Conservation (phyloP, 1,284 basidiomycete species). For the Microbotryum violaceum region DNA sequence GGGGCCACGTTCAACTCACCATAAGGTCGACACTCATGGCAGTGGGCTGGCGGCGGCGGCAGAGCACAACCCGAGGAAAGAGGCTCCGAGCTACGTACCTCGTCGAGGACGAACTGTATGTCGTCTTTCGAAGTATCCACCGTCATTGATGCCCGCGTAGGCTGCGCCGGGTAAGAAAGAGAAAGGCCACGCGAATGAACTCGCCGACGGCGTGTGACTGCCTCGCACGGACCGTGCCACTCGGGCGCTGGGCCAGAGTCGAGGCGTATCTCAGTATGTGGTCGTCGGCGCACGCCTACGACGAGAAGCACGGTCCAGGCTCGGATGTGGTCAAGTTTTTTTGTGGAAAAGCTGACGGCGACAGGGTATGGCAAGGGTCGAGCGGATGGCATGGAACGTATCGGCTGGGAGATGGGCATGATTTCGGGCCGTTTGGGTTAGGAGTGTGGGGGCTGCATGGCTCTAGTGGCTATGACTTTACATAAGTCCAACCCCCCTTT, state of each 20-base stretch:
- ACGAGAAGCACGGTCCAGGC: conserved; percentile 48
- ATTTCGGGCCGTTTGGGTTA: no score
- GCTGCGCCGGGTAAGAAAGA: background rate
- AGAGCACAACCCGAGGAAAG: background rate
- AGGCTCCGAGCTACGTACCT: conserved; percentile 4
- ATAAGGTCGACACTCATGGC: background rate
- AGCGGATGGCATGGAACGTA: no score
- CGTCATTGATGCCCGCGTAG: background rate
- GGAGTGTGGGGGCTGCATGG: no score
- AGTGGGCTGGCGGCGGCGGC: background rate
- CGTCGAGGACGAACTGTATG: conserved; percentile 23
- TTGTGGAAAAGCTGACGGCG: no score
- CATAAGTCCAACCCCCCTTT: no score
- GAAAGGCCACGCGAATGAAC: no score
- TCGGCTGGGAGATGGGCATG: no score
- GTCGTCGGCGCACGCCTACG: conserved; percentile 63
- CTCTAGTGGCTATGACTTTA: no score
- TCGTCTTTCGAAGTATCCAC: background rate
- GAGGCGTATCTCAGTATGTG: conserved; percentile 63
- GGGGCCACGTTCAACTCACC: no score
- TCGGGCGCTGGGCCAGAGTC: conserved; percentile 35
- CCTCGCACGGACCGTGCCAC: no score
- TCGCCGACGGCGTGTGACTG: no score
- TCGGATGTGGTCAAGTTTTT: conserved; percentile 3
- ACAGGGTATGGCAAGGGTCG: no score